Base-by-base conservation (phyloP, 148 eudicot genomes). In the Limonium bicolor region DNA sequence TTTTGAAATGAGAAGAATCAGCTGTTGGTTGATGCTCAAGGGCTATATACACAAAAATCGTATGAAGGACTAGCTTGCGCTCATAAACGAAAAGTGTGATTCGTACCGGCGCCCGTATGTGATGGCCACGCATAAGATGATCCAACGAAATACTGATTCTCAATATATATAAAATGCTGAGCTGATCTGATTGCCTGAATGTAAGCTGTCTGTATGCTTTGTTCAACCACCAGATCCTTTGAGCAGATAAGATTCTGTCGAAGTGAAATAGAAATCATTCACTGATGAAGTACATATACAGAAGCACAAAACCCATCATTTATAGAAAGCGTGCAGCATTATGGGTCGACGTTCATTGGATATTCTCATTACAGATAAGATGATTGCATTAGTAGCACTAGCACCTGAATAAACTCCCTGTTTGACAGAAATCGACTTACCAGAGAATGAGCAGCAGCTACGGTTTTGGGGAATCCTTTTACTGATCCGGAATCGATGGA, bases 101-200 rank as follows among this genome's bases (percentile, higher is more conserved):
- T 6, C 35, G 53, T 22, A 84, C 97, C 99, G 63, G 99, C 92
- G 60, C 75, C 50, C 71, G 72, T 69, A 60, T 90, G 84, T 20
- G 87, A 66, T 20, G 94, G 94, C 99, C 99, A 90, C 46, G 77
- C 95, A 75, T 84, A 90, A 3, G 99, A 90, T 14, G 95, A 84
- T 51, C 99, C 99, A 47, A 90, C 46, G 55, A 90, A 90, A 66
- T 90, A 84, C 56, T 90, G 97, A 41, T 88, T 88, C 51, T 88
- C 96, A 50, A 88, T 88, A 45, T 88, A 88, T 55, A 88, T 70
- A 54, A 77, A 90, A 65, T 66, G 95, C 58, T 90, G 78, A 48
- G 95, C 99, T 49, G 95, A 90, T 78, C 95, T 72, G 73, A 90
- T 90, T 25, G 95, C 99, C 70, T 90, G 93, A 55, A 90, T 70